phyloP scores from a whole-genome alignment of 176 grass and related monocot genomes.

The Musa acuminata region DNA sequence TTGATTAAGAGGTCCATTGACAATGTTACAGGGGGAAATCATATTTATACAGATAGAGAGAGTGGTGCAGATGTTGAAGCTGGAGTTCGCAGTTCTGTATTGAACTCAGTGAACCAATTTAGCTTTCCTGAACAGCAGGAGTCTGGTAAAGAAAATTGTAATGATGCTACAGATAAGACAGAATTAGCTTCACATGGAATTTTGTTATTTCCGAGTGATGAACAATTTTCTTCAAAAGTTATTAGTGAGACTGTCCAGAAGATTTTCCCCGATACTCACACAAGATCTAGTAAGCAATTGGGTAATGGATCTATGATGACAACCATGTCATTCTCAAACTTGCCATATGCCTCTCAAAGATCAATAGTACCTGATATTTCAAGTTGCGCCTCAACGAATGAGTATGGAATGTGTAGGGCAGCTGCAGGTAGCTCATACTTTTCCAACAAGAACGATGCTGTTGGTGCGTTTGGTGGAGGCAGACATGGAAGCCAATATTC shows the following conservation, averaged over 20 bases:
- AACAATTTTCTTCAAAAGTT: slow-evolving; percentile 21
- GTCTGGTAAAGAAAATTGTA: slow-evolving; percentile 13
- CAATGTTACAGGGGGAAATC: slow-evolving; percentile 20
- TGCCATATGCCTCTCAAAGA: slow-evolving; percentile 22
- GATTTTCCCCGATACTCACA: slow-evolving; percentile 27
- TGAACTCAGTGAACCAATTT: slow-evolving; percentile 15
- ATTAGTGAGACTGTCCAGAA: slow-evolving; percentile 10
- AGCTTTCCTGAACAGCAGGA: slow-evolving; percentile 25
- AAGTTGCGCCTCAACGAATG: slow-evolving; percentile 23
- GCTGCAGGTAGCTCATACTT: slow-evolving; percentile 13
- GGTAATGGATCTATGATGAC: slow-evolving; percentile 20
- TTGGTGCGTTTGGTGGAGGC: slow-evolving; percentile 26
- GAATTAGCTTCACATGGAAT: slow-evolving; percentile 23
- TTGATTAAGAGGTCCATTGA: slow-evolving; percentile 11
- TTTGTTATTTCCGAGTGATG: slow-evolving; percentile 16
- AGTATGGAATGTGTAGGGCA: slow-evolving; percentile 26
- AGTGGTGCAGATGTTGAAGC: slow-evolving; percentile 22
- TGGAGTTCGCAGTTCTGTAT: slow-evolving; percentile 21
- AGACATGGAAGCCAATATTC: slow-evolving; percentile 23
- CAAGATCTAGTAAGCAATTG: slow-evolving; percentile 10
- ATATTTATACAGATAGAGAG: slow-evolving; percentile 13
- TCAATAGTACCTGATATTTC: slow-evolving; percentile 22
- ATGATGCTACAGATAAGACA: slow-evolving; percentile 20
- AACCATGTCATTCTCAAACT: slow-evolving; percentile 20
- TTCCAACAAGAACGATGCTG: slow-evolving; percentile 25